These are phyloP conservation scores for Quaeritorhiza haematococci DNA, from an alignment of 371 early-diverging fungal species.

Conservation along the genomic window DNA sequence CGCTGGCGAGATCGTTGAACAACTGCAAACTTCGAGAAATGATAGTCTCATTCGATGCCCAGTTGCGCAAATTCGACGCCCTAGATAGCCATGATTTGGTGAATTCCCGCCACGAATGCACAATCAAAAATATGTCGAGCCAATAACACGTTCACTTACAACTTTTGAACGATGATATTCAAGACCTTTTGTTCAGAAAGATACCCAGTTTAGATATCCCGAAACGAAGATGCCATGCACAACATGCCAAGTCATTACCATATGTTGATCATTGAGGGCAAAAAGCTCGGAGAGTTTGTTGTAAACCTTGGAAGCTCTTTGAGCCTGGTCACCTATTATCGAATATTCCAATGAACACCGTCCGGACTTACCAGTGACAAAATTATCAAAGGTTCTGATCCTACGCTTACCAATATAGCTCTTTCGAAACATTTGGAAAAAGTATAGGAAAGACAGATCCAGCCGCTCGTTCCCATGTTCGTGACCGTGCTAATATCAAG, in stretches of 20 bases:
- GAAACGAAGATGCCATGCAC: no score
- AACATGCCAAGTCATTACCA: conserved; percentile 23
- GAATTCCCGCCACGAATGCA: background rate
- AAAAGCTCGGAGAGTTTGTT: conserved; percentile 43
- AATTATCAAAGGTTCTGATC: background rate
- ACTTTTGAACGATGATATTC: conserved; percentile 63
- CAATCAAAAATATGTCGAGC: no score
- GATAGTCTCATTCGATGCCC: conserved; percentile 43
- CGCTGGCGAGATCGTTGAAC: conserved; percentile 74
- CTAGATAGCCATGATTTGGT: conserved; percentile 15
- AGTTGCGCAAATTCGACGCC: conserved; percentile 46
- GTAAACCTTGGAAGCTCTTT: conserved; percentile 52
- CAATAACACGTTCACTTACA: conserved; percentile 48
- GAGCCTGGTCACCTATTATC: conserved; percentile 34
- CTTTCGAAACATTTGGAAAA: conserved; percentile 70
- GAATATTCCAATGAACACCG: background rate
- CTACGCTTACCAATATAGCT: conserved; percentile 58
- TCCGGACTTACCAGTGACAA: background rate
- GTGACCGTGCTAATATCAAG: conserved; percentile 16
- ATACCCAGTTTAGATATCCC: conserved; percentile 8
- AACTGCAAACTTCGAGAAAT: conserved; percentile 57
- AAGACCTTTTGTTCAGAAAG: conserved; percentile 35
- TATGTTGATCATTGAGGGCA: conserved; percentile 47
- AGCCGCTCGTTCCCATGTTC: conserved; percentile 41
- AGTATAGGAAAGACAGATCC: conserved; percentile 70